Evolutionary conservation across 2,329 filamentous ascomycete species (phyloP), one percentile per base, ranked within the genome.

Genomic region (Sporothrix schenckii): DNA sequence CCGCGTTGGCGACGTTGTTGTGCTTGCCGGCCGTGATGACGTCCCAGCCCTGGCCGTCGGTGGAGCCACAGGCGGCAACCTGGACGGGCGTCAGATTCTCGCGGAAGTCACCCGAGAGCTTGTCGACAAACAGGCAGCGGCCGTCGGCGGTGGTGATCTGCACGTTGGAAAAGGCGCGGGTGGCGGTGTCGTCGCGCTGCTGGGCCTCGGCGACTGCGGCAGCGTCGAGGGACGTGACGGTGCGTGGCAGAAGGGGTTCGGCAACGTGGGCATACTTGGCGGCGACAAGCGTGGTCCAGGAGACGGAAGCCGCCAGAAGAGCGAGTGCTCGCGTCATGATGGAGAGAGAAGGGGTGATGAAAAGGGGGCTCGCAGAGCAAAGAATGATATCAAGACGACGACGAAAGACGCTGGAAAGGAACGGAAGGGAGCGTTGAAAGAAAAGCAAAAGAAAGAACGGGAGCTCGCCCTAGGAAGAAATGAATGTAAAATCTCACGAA

Each of bases 1-100:
- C 82, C 5, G 82, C 80, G 49, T 81, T 80, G 52, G 79, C 74
- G 44, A 77, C 79, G 73, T 86, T 77, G 72, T 85, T 84, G 75
- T 88, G 86, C 74, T 81, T 81, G 27, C 86, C 86, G 7, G 79
- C 76, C 0, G 83, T 84, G 72, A 85, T 81, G 73, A 84, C 74
- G 69, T 85, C 83, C 81, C 81, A 85, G n/a, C 78, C 79, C 72
- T 84, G 81, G 9, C 80, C 82, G 39, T 80, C 77, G 10, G 79
- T 81, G 49, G 77, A 78, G 7, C 79, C 80, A 69, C 83, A 85
- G n/a, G 78, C 78, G 41, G 77, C 80, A 39, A 84, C 76, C 72
- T 83, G 81, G 39, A 85, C 75, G 4, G 83, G 83, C 1, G 81
- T 82, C 69, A 85, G 73, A 75, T 84, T 85, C 69, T 80, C 82